Evolutionary conservation across 169 alveolate genomes (phyloP).

Genomic region (Plasmodium ovale): DNA sequence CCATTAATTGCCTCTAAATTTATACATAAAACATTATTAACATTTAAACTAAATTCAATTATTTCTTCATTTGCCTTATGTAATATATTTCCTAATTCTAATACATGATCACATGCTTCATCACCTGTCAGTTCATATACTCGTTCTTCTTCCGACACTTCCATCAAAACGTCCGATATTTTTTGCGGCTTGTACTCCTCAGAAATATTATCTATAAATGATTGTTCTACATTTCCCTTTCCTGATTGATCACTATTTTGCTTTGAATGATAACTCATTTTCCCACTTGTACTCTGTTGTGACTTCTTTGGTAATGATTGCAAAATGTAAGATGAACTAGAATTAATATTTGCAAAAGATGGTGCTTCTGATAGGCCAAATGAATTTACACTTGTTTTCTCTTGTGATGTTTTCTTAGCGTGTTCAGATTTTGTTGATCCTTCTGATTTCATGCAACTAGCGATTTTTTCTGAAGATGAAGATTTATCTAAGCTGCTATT

Average conservation of each 20-base stretch:
- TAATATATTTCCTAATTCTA: conserved; percentile 34
- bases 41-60: neutral
- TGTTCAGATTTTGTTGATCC: neutral
- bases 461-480: neutral
- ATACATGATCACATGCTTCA: conserved; percentile 28
- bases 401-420: too few relatives aligned
- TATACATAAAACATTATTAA: conserved; percentile 21
- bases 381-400: too few relatives aligned
- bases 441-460: neutral
- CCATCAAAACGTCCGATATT: neutral
- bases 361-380: neutral
- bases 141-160: conserved; percentile 1
- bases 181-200: neutral
- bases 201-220: neutral
- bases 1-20: conserved; percentile 30
- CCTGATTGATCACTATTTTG: neutral
- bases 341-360: neutral
- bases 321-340: neutral
- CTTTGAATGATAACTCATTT: too few relatives aligned
- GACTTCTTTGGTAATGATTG: too few relatives aligned
- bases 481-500: neutral
- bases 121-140: conserved; percentile 18
- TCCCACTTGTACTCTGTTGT: too few relatives aligned
- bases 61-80: conserved; percentile 23
- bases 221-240: neutral